These are phyloP conservation scores for Jaenimonas drosophilae DNA, from an alignment of 208 protist genomes.

Conservation along the genomic window DNA sequence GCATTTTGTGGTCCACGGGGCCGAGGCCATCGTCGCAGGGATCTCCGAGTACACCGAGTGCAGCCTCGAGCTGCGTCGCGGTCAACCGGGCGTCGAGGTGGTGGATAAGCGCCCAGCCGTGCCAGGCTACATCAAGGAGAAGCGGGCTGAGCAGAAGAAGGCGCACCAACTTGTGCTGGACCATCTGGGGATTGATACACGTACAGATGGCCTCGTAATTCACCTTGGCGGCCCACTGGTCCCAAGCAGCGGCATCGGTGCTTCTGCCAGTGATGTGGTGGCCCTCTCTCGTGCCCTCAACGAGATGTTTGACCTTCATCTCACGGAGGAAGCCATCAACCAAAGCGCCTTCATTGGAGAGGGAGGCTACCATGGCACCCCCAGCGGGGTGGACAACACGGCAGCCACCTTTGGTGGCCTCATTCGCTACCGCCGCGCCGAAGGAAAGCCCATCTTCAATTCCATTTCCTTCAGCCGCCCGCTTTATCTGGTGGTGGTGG, in stretches of 20 bases:
- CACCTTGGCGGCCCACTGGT: constrained; percentile 53
- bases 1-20: constrained; percentile 89
- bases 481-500: constrained; percentile 69
- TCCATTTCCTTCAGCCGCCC: constrained; percentile 14
- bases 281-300: constrained; percentile 65
- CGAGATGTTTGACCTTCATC: constrained; percentile 47
- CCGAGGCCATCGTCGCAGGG: constrained; percentile 69
- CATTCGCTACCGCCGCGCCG: constrained; percentile 38
- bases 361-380: constrained; percentile 82
- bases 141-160: constrained; percentile 66
- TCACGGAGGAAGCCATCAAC: constrained; percentile 59
- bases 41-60: constrained; percentile 78
- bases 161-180: constrained; percentile 61
- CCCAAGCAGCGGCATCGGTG: constrained; percentile 73
- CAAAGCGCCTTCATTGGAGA: constrained; percentile 57
- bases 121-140: constrained; percentile 61
- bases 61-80: constrained; percentile 20
- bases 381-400: constrained; percentile 86
- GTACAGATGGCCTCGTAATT: constrained; percentile 44
- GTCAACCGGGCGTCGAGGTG: constrained; percentile 34
- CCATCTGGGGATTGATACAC: constrained; percentile 63
- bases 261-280: constrained; percentile 71
- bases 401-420: constrained; percentile 80
- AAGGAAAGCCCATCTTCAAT: constrained; percentile 24
- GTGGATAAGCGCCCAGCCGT: constrained; percentile 70